phyloP scores from a whole-genome alignment of 1,139 yeast genomes.

The Spencermartinsiella ligniputridi region DNA sequence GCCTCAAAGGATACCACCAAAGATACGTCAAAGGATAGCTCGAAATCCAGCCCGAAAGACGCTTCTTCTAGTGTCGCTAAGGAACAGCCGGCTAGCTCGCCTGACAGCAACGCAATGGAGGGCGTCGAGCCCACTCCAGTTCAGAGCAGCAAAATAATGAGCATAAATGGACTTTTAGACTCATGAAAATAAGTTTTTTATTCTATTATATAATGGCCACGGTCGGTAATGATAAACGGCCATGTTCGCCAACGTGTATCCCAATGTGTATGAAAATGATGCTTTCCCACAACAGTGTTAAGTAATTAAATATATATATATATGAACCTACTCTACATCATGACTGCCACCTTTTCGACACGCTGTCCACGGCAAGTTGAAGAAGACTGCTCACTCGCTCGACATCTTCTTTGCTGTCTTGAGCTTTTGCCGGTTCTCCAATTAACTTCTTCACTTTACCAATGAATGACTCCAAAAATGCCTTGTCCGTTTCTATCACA shows the following conservation, averaged over 20 bases:
- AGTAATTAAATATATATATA: neutral
- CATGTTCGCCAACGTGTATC: too few relatives aligned
- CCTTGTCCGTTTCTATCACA: slow-evolving; percentile 35
- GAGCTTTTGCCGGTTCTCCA: neutral
- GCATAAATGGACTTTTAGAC: neutral
- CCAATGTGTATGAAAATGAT: too few relatives aligned
- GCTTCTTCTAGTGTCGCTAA: too few relatives aligned
- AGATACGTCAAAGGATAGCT: too few relatives aligned
- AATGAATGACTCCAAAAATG: slow-evolving; percentile 14
- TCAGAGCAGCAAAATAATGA: neutral
- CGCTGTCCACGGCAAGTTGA: slow-evolving; percentile 1
- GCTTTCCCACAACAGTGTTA: too few relatives aligned
- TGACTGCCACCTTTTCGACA: slow-evolving; percentile 1
- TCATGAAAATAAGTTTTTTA: too few relatives aligned
- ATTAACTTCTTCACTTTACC: neutral
- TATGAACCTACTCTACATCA: neutral
- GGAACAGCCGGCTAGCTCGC: too few relatives aligned
- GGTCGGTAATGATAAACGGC: too few relatives aligned
- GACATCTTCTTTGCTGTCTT: neutral
- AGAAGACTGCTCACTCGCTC: neutral
- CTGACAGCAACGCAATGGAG: slow-evolving; percentile 1
- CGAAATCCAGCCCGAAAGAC: too few relatives aligned
- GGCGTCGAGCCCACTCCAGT: slow-evolving; percentile 6
- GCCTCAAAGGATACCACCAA: too few relatives aligned
- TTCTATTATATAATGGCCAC: too few relatives aligned